Evolutionary conservation across 202 grass and related monocot genomes (phyloP).

Genomic region (Eragrostis tef): DNA sequence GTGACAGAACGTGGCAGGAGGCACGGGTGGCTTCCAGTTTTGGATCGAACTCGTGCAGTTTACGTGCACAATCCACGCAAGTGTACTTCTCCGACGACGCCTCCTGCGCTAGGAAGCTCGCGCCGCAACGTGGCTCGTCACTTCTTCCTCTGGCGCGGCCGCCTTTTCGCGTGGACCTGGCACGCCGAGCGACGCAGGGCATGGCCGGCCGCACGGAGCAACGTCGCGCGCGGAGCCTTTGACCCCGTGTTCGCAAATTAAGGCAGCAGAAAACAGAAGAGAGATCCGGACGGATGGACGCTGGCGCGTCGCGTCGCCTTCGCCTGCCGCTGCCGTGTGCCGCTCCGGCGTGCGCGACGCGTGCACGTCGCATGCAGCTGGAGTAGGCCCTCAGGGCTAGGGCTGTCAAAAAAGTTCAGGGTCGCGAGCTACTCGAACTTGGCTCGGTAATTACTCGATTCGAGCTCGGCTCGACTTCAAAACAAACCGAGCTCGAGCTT

Average conservation of each 20-base stretch:
- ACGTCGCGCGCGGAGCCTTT: not conserved
- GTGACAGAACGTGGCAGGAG: not conserved
- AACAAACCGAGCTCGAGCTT: too few species aligned
- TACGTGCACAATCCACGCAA: not conserved
- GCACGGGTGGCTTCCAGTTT: not conserved
- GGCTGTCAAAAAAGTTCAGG: too few species aligned
- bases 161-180: not conserved
- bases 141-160: not conserved
- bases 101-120: not conserved
- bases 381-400: not conserved
- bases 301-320: not conserved
- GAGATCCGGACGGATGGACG: not conserved
- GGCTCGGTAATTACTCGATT: too few species aligned
- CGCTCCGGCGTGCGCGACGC: slow-evolving; percentile 12
- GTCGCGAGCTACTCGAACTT: too few species aligned
- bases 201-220: not conserved
- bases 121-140: too few species aligned
- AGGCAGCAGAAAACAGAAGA: not conserved
- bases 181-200: slow-evolving; percentile 15
- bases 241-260: not conserved
- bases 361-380: slow-evolving; percentile 15
- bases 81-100: not conserved
- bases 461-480: too few species aligned
- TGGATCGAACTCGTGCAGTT: not conserved
- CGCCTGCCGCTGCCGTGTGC: not conserved